Conservation (phyloP, 495 filamentous ascomycete genomes). For the Letharia columbiana region DNA sequence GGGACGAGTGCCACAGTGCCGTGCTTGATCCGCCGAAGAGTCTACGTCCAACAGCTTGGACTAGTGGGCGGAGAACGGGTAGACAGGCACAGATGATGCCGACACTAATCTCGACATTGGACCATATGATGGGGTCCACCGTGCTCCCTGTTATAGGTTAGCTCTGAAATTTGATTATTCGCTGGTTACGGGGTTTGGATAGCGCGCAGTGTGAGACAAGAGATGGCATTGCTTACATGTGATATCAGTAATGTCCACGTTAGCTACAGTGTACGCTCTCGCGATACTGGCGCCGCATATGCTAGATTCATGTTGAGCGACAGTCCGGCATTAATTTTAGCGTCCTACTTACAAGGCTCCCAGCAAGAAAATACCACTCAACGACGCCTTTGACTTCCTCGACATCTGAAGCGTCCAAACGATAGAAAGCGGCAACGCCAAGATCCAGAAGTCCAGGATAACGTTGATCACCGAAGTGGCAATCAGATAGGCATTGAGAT, state of each 20-base stretch:
- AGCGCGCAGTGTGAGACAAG: too few relatives aligned
- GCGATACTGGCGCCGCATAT: conserved; percentile 13
- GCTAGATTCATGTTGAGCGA: not conserved
- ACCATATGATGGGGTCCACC: not conserved
- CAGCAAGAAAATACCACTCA: conserved; percentile 6
- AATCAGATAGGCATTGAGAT: not conserved
- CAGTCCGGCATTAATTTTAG: not conserved
- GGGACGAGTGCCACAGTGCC: too few relatives aligned
- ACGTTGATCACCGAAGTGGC: conserved; percentile 9
- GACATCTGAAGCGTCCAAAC: conserved; percentile 11
- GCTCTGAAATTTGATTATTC: not conserved
- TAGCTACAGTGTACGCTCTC: conserved; percentile 4
- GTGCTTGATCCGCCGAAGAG: not conserved
- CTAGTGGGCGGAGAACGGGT: not conserved
- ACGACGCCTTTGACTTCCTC: conserved; percentile 3
- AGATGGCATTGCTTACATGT: not conserved
- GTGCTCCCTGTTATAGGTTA: conserved; percentile 1
- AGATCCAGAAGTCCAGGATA: conserved; percentile 11
- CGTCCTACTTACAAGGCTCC: not conserved
- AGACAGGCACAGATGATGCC: conserved; percentile 10
- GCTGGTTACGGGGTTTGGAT: not conserved
- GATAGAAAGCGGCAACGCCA: conserved; percentile 4
- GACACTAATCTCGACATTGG: too few relatives aligned
- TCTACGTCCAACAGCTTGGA: not conserved
- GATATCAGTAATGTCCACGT: not conserved